These are phyloP conservation scores for Cryptococcus sp. DNA, from an alignment of 1,284 basidiomycete genomes.

Conservation along the genomic window DNA sequence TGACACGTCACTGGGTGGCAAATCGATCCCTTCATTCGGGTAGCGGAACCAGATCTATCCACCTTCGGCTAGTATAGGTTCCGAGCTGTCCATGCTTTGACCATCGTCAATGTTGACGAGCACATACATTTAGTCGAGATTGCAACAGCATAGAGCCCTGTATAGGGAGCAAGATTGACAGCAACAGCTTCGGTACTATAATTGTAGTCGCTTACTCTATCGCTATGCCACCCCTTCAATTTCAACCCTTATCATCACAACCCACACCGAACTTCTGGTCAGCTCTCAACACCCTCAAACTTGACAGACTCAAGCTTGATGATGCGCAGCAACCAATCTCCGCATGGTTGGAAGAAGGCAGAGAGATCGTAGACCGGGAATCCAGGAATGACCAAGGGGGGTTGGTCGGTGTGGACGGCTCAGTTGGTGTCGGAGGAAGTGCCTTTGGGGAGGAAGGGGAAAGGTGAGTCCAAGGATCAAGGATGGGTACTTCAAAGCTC, in stretches of 20 bases:
- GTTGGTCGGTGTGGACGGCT: conserved; percentile 50
- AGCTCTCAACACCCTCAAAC: conserved; percentile 78
- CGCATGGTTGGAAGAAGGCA: conserved; percentile 67
- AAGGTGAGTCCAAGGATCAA: conserved; percentile 12
- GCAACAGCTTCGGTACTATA: neutral
- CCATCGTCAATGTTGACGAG: no score
- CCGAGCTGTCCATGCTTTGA: no score
- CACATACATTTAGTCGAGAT: no score
- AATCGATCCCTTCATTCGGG: no score
- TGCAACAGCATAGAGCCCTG: no score
- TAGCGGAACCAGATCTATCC: no score
- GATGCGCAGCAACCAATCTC: conserved; percentile 64
- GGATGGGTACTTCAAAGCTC: neutral
- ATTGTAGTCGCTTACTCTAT: neutral
- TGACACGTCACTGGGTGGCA: no score
- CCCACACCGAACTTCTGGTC: conserved; percentile 94
- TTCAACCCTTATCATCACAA: conserved; percentile 77
- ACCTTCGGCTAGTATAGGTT: no score
- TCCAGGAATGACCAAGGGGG: conserved; percentile 42
- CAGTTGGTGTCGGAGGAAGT: conserved; percentile 24
- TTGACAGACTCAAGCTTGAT: conserved; percentile 81
- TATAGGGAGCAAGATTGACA: neutral
- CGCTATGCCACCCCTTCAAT: conserved; percentile 59
- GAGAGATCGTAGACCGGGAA: conserved; percentile 61
- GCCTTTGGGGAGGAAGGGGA: conserved; percentile 29